A percentile compares a stretch with the other conserved stretches of the same genome.
Evolutionary conservation across 31 red algal species (phyloP).

Genomic region (Odonthalia washingtoniensis): DNA sequence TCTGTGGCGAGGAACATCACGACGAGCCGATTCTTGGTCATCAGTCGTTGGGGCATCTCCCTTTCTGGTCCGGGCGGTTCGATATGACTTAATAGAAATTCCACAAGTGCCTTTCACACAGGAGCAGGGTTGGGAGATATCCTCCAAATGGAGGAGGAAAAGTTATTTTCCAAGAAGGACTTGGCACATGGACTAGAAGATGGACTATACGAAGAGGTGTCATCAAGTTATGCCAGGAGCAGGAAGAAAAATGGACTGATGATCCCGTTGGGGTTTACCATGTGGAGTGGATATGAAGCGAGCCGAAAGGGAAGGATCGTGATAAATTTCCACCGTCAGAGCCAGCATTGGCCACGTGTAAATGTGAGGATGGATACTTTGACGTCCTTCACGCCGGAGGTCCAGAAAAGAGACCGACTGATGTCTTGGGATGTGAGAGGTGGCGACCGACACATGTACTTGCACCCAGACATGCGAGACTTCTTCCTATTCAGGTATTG

Average conservation of each 20-base stretch:
- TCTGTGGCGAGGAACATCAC: conserved; percentile 18
- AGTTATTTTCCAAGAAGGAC: conserved; percentile 1
- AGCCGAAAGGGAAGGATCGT: conserved; percentile 7
- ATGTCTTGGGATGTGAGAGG: conserved; percentile 42
- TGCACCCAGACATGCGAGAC: conserved; percentile 30
- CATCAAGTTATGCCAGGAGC: not conserved
- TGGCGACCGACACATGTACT: conserved; percentile 23
- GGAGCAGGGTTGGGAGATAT: not conserved
- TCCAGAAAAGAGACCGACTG: conserved; percentile 10
- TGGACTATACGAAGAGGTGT: conserved; percentile 14
- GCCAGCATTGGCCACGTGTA: not conserved
- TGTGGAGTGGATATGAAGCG: not conserved
- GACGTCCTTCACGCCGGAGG: conserved; percentile 1
- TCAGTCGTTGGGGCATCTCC: not conserved
- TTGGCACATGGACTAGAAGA: not conserved
- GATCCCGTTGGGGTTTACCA: not conserved
- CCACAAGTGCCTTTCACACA: not conserved
- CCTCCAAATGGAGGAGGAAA: conserved; percentile 1
- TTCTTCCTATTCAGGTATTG: conserved; percentile 31
- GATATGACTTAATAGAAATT: conserved; percentile 3
- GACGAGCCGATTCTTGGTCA: conserved; percentile 13
- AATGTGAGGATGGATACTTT: conserved; percentile 43
- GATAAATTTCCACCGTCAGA: not conserved
- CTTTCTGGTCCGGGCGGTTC: conserved; percentile 18
- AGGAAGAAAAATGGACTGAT: not conserved